Evolutionary conservation across 192 early-diverging fungal species (phyloP), one percentile per base, ranked within the genome.

Genomic region (Pilobolus umbonatus): DNA sequence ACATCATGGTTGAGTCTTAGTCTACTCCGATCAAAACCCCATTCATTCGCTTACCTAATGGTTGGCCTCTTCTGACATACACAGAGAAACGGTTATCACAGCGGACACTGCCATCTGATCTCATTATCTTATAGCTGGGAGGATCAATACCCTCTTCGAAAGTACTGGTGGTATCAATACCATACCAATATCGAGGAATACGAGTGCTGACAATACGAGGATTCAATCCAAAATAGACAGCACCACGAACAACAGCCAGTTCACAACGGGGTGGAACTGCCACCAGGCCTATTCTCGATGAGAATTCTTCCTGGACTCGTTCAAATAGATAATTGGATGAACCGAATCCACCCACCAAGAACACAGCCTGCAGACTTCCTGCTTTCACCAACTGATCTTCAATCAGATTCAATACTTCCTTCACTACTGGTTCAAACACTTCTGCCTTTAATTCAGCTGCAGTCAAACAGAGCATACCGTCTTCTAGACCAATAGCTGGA

Each of bases 321-420:
- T 72, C 68, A 43, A 72, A 73, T 12, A 81, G 57, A 34, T 81
- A 81, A 2, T 74, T 73, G 6, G 79, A 81, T 0, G 73, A 71
- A 17, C 80, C 75, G 55, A 82, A 82, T 15, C 80, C 80, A 52
- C 80, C 80, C n/a, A 77, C 77, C 46, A 81, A 43, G 56, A 81
- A 81, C 35, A 81, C 69, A 14, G 80, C 75, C 42, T 62, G 56
- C 61, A 81, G 35, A 14, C 71, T 69, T 57, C 61, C 62, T 12
- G 68, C 67, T 35, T 75, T 70, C 44, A 69, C 55, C 26, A 81
- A 58, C 38, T 81, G 79, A 28, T 73, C 73, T 29, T 67, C 67
- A 52, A 78, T 76, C 44, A 81, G 53, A 6, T 69, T 58, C 24
- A 83, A 36, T 4, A 81, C 77, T 48, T 79, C 73, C 8, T 66